These are phyloP conservation scores for Waitea zeae DNA, from an alignment of 1,284 basidiomycete species.

Conservation along the genomic window DNA sequence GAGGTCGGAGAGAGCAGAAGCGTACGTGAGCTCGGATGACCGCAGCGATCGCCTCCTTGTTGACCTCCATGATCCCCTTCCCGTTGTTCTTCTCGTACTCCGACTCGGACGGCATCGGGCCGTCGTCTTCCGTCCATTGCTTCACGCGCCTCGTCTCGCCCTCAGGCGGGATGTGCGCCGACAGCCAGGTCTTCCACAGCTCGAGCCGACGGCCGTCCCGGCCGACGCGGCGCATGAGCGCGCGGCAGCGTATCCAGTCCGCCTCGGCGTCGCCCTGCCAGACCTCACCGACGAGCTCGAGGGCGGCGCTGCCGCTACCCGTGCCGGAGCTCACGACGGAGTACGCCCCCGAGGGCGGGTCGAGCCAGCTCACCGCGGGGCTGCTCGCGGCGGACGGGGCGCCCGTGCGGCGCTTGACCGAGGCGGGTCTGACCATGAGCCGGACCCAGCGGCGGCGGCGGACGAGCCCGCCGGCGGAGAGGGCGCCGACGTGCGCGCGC, in stretches of 20 bases:
- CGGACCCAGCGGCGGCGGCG: conserved; percentile 61
- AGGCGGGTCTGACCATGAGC: conserved; percentile 55
- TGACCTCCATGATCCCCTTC: conserved; percentile 4
- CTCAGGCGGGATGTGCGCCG: conserved; percentile 5
- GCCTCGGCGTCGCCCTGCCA: conserved; percentile 27
- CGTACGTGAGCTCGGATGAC: conserved; percentile 45
- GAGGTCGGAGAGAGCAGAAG: no score
- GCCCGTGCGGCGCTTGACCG: background rate
- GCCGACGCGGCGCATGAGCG: conserved; percentile 30
- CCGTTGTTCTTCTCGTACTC: conserved; percentile 10
- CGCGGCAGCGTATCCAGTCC: conserved; percentile 44
- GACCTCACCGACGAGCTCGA: conserved; percentile 7
- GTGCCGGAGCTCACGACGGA: no score
- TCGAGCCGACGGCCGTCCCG: conserved; percentile 58
- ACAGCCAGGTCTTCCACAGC: conserved; percentile 48
- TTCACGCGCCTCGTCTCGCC: conserved; percentile 13
- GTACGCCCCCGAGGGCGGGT: background rate
- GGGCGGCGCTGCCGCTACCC: no score
- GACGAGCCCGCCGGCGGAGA: conserved; percentile 53
- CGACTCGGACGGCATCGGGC: conserved; percentile 15
- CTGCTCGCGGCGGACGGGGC: background rate
- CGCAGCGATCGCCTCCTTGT: conserved; percentile 24
- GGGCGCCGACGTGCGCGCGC: conserved; percentile 37
- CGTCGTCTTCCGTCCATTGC: conserved; percentile 26
- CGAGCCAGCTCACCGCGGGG: background rate